These are phyloP conservation scores for Ramicandelaber brevisporus DNA, from an alignment of 192 early-diverging fungal species.

Conservation along the genomic window DNA sequence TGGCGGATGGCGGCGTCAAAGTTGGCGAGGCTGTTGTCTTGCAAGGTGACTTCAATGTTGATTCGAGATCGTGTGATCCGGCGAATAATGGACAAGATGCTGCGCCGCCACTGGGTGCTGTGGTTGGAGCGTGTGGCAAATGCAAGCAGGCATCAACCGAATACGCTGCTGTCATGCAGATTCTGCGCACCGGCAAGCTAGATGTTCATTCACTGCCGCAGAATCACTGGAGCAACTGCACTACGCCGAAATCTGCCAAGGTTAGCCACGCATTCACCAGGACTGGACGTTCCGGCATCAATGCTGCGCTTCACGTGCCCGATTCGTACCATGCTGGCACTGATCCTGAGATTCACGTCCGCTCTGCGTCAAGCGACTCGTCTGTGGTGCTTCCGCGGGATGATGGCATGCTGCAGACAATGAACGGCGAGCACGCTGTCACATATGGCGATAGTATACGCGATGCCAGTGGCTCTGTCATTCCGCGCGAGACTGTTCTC, in stretches of 20 bases:
- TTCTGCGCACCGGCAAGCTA: no score
- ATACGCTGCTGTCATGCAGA: constrained; percentile 25
- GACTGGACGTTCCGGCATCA: no score
- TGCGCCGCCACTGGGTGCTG: no score
- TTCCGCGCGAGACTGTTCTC: constrained; percentile 32
- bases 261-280: no score
- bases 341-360: constrained; percentile 9
- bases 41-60: constrained; percentile 38
- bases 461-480: constrained; percentile 13
- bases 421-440: constrained; percentile 42
- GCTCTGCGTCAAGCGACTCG: no score
- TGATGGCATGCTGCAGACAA: constrained; percentile 30
- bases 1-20: constrained; percentile 14
- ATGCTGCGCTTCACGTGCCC: constrained; percentile 12
- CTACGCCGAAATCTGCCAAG: no score
- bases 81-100: no score
- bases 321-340: constrained; percentile 13
- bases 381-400: no score
- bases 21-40: constrained; percentile 28
- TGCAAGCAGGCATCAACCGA: no score
- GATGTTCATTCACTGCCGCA: no score
- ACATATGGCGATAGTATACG: constrained; percentile 44
- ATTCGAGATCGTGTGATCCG: constrained; percentile 15
- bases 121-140: no score
- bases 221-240: no score